These are phyloP conservation scores for Phytophthora lateralis DNA, from an alignment of 352 stramenopile genomes.

Conservation along the genomic window DNA sequence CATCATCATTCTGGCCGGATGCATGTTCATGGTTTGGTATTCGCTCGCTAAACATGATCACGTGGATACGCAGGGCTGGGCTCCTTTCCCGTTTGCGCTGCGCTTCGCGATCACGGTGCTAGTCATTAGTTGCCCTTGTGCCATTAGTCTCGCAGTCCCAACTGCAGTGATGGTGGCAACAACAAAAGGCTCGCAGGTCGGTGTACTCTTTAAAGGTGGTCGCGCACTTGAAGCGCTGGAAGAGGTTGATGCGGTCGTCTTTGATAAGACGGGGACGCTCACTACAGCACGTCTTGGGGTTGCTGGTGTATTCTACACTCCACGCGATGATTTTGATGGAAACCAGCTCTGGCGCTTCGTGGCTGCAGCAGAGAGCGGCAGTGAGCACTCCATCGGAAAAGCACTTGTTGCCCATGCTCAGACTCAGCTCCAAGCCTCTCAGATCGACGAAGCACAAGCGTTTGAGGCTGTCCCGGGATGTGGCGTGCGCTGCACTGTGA, in stretches of 20 bases:
- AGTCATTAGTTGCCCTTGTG: conserved; percentile 80
- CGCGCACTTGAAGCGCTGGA: conserved; percentile 72
- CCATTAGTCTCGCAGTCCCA: conserved; percentile 75
- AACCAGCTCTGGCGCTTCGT: conserved; percentile 50
- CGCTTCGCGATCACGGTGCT: conserved; percentile 84
- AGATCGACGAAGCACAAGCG: conserved; percentile 25
- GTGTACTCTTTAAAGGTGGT: conserved; percentile 83
- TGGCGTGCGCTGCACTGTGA: conserved; percentile 54
- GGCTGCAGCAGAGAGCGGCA: conserved; percentile 56
- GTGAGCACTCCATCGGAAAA: conserved; percentile 71
- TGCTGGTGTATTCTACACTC: conserved; percentile 20
- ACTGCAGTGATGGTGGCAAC: conserved; percentile 84
- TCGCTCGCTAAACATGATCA: conserved; percentile 44
- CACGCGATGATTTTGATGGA: conserved; percentile 8
- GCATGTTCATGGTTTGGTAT: conserved; percentile 82
- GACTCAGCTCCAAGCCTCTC: conserved; percentile 27
- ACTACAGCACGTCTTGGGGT: conserved; percentile 65
- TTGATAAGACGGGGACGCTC: conserved; percentile 85
- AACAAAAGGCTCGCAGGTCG: conserved; percentile 77
- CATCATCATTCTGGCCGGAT: conserved; percentile 61
- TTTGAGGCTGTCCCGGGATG: conserved; percentile 68
- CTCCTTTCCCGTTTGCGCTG: conserved; percentile 70
- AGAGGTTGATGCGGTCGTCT: conserved; percentile 73
- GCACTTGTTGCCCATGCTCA: conserved; percentile 54
- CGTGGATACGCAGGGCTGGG: conserved; percentile 58